Evolutionary conservation across 768 basidiomycete genomes (phyloP).

Genomic region (Suillus alpinus): DNA sequence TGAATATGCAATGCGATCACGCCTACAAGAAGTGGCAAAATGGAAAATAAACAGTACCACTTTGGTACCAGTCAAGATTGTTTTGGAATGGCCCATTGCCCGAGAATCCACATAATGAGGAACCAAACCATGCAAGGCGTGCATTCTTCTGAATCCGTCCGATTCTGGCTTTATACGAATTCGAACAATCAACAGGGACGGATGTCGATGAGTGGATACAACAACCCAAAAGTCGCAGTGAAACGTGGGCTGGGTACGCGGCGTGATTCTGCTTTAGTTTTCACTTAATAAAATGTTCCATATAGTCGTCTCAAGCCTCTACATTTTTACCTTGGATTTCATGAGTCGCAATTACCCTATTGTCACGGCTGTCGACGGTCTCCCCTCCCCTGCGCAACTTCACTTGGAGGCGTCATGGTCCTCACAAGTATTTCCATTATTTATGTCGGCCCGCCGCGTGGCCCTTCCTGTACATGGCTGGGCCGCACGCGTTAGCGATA

Average conservation of each 20-base stretch:
- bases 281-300: conserved; percentile 3
- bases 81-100: no score
- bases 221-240: conserved; percentile 90
- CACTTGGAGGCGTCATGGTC: conserved; percentile 81
- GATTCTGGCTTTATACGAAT: background rate
- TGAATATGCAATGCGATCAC: no score
- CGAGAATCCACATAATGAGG: no score
- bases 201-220: conserved; percentile 84
- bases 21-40: no score
- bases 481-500: conserved; percentile 70
- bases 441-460: conserved; percentile 78
- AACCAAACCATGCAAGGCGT: conserved; percentile 56
- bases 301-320: conserved; percentile 71
- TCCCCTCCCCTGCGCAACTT: conserved; percentile 71
- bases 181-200: conserved; percentile 49
- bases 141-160: conserved; percentile 10
- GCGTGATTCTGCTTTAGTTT: background rate
- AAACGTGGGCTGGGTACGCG: conserved; percentile 89
- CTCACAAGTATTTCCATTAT: conserved; percentile 77
- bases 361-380: conserved; percentile 66
- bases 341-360: conserved; percentile 77
- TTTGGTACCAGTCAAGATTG: no score
- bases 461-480: conserved; percentile 82
- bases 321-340: conserved; percentile 86
- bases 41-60: no score